Evolutionary conservation across 495 filamentous ascomycete genomes (phyloP).

Genomic region (Penicillium alfredii): DNA sequence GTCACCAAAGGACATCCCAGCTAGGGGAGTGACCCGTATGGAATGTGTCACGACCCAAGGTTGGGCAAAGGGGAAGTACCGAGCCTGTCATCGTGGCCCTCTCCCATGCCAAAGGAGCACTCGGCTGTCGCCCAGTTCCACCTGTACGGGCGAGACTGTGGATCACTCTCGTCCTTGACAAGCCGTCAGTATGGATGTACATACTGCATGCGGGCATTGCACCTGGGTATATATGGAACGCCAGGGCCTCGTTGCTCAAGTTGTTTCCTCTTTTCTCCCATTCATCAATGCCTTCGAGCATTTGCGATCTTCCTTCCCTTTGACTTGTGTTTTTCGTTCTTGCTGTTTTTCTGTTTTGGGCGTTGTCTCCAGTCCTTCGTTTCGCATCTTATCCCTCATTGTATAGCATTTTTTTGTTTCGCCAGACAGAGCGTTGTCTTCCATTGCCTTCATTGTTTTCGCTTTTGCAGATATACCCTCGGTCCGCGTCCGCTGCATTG

Average conservation of each 20-base stretch:
- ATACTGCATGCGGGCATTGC: constrained; percentile 20
- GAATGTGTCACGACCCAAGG: constrained; percentile 25
- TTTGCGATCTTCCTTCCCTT: constrained; percentile 16
- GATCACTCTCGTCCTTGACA: constrained; percentile 17
- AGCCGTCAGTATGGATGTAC: constrained; percentile 24
- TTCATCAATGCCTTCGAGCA: constrained; percentile 26
- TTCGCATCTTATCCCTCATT: constrained; percentile 24
- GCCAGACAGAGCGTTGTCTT: constrained; percentile 10
- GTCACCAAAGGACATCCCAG: no score
- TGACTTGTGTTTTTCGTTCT: constrained; percentile 13
- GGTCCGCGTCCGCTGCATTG: no score
- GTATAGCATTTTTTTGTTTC: constrained; percentile 18
- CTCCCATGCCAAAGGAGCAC: constrained; percentile 22
- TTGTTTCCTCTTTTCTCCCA: constrained; percentile 7
- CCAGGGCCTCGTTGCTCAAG: no score
- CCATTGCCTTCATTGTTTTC: constrained; percentile 5
- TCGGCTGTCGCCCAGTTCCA: constrained; percentile 19
- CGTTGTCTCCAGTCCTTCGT: constrained; percentile 18
- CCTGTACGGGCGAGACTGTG: constrained; percentile 17
- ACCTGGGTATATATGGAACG: no score
- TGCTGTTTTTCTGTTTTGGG: constrained; percentile 22
- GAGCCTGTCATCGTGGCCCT: constrained; percentile 18
- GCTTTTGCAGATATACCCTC: constrained; percentile 3
- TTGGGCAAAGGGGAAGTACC: constrained; percentile 16
- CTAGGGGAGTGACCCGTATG: constrained; percentile 14